These are phyloP conservation scores for Nakazawaea ernobii DNA, from an alignment of 805 yeast species.

Conservation along the genomic window DNA sequence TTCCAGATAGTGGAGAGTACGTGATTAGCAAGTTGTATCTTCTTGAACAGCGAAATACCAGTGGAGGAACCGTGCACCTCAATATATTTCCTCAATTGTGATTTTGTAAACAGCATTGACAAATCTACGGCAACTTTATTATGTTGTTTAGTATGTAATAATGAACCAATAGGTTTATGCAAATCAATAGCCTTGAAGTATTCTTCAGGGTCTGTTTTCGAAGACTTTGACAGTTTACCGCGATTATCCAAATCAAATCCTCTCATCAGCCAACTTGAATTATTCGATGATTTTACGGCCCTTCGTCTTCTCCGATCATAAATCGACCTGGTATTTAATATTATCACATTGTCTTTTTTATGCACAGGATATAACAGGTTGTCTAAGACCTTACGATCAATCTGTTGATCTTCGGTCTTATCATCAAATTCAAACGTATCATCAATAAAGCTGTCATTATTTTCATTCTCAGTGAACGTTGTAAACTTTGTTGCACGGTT, in stretches of 20 bases:
- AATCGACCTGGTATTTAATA: slow-evolving; percentile 2
- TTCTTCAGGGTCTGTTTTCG: not conserved
- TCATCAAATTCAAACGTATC: no score
- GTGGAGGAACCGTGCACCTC: not conserved
- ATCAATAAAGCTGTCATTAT: no score
- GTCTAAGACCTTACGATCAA: not conserved
- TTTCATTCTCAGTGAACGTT: no score
- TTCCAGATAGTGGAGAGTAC: slow-evolving; percentile 6
- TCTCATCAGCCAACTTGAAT: not conserved
- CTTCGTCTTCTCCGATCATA: not conserved
- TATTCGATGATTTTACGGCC: not conserved
- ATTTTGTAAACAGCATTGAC: slow-evolving; percentile 2
- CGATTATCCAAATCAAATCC: not conserved
- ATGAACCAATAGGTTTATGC: not conserved
- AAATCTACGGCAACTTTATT: not conserved
- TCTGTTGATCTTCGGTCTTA: not conserved
- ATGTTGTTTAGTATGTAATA: slow-evolving; percentile 1
- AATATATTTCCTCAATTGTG: slow-evolving; percentile 1
- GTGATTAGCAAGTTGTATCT: not conserved
- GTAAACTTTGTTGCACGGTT: no score
- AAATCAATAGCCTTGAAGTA: not conserved
- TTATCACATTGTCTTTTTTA: not conserved
- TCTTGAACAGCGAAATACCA: not conserved
- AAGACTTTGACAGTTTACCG: not conserved
- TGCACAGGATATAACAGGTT: not conserved